These are phyloP conservation scores for Solanum hybrid DNA, from an alignment of 305 asterid species.

Conservation along the genomic window DNA sequence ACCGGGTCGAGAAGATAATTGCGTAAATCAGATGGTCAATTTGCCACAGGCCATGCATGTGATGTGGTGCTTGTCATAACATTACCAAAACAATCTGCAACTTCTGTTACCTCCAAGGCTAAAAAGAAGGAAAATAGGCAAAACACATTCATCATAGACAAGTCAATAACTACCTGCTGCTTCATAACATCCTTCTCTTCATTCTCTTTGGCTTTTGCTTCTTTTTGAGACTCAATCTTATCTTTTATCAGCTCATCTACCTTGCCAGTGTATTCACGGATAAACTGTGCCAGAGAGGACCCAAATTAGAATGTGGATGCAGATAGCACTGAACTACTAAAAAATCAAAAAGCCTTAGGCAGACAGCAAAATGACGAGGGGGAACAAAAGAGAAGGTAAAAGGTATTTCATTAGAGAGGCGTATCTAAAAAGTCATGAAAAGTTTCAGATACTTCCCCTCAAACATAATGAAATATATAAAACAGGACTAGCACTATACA, in stretches of 20 bases:
- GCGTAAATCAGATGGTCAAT: neutral
- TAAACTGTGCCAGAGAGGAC: constrained; percentile 41
- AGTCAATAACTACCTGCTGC: constrained; percentile 67
- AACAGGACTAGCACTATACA: neutral
- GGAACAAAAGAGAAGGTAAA: neutral
- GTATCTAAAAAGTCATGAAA: neutral
- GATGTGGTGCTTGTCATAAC: neutral
- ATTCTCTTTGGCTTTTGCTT: constrained; percentile 67
- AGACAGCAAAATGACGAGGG: neutral
- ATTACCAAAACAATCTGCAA: neutral
- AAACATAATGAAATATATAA: neutral
- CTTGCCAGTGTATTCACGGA: constrained; percentile 92
- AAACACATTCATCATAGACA: neutral
- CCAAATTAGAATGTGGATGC: neutral
- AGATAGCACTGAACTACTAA: neutral
- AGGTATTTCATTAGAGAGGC: neutral
- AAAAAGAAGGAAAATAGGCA: neutral
- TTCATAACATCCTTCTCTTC: constrained; percentile 81
- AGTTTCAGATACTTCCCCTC: neutral
- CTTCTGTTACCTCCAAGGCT: neutral
- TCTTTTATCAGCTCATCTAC: constrained; percentile 91
- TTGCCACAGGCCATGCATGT: neutral
- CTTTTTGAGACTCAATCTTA: constrained; percentile 70
- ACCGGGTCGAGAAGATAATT: neutral
- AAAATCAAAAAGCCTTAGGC: neutral